Percentiles rank a stretch among this genome's conserved stretches.
These are phyloP conservation scores for Zygotorulaspora chibaensis DNA, from an alignment of 805 yeast species.

Conservation along the genomic window DNA sequence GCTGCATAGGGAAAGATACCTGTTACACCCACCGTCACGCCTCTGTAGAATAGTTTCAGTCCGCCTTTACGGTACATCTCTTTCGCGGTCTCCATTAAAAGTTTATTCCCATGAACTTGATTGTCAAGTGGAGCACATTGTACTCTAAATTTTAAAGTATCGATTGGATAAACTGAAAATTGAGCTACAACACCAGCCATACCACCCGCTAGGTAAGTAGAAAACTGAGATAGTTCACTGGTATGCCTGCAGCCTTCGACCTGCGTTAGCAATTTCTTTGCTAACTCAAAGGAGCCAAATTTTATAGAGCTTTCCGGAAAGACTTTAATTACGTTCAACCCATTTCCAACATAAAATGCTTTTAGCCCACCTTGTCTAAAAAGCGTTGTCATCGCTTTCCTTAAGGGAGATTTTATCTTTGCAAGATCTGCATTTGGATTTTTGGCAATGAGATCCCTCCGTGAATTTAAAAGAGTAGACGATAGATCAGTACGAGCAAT, in stretches of 20 bases:
- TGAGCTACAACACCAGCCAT: slow-evolving; percentile 94
- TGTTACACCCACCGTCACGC: slow-evolving; percentile 82
- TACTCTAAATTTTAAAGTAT: slow-evolving; percentile 86
- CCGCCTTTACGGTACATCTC: slow-evolving; percentile 82
- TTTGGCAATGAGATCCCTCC: slow-evolving; percentile 42
- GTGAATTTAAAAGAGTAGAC: slow-evolving; percentile 62
- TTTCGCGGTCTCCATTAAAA: slow-evolving; percentile 63
- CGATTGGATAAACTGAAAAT: slow-evolving; percentile 90
- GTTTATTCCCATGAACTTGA: slow-evolving; percentile 52
- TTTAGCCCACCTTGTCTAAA: slow-evolving; percentile 85
- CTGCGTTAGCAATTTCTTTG: slow-evolving; percentile 66
- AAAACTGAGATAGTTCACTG: slow-evolving; percentile 60
- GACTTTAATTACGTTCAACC: slow-evolving; percentile 85
- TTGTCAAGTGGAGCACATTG: slow-evolving; percentile 86
- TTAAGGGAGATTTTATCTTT: slow-evolving; percentile 67
- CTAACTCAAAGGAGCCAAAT: slow-evolving; percentile 90
- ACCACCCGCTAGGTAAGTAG: slow-evolving; percentile 93
- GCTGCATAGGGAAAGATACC: slow-evolving; percentile 99
- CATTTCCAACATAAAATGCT: slow-evolving; percentile 93
- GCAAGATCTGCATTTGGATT: slow-evolving; percentile 36
- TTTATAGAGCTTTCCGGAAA: slow-evolving; percentile 97
- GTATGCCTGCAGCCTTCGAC: slow-evolving; percentile 74
- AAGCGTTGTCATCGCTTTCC: slow-evolving; percentile 73
- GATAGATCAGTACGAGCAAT: slow-evolving; percentile 85
- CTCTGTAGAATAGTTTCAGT: slow-evolving; percentile 71